Evolutionary conservation across 1,139 yeast genomes (phyloP), one percentile per base, ranked within the genome.

Genomic region (Magnusiomyces suaveolens): DNA sequence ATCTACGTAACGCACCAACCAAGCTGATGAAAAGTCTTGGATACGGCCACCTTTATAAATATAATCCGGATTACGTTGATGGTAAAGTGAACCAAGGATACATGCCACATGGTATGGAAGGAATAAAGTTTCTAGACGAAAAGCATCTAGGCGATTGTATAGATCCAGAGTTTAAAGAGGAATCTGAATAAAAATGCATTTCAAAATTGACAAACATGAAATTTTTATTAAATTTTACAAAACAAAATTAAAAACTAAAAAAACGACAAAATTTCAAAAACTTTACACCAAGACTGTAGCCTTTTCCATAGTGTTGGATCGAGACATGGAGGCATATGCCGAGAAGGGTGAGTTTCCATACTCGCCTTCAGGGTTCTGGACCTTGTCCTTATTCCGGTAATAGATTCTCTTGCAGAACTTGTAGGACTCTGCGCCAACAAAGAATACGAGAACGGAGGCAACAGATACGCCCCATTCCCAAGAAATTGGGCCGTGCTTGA

Each of bases 1-100:
- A 92, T 68, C 73, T 92, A 41, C 76, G 97, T 58, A 92, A 92
- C 68, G 97, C 98, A 0, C 98, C 98, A 0, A 94, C 98, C 0
- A 77, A 75, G 60, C 73, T 94, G 53, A 90, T 92, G 98, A 78
- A 81, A 57, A 95, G 87, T 52, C 66, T 90, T 60, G 97, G 96
- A 0, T 90, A 89, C 65, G 86, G 88, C 12, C 80, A 83, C 54
- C 83, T 82, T 21, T 92, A 92, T 70, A 87, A 88, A 66, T 94
- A 92, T 68, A 89, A 89, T 62, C 98, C 98, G 0, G 77, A 80
- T 59, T 92, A 68, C 67, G 73, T 72, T 48, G 80, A 83, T 58
- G 98, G 97, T 0, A 68, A 72, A 52, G 95, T 87, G 1, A 66
- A 71, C 46, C 98, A 94, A 67, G 76, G 73, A 24, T 72, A 72